Conservation (phyloP, 352 stramenopile genomes). For the Phytophthora brassicae region DNA sequence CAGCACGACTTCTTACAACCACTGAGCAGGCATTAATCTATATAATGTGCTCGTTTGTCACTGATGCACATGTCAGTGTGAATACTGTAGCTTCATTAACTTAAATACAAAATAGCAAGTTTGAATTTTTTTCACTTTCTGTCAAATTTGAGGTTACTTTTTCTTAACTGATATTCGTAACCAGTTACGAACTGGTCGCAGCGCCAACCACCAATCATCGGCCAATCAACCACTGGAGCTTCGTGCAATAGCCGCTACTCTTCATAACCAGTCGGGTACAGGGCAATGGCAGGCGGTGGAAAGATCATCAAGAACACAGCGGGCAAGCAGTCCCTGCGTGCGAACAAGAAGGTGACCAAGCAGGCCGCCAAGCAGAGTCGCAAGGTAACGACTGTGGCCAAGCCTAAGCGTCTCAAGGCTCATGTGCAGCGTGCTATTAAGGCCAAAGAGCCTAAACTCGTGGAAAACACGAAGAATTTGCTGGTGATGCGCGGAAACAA, state of each 20-base stretch:
- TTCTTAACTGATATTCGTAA: constrained; percentile 13
- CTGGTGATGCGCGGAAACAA: constrained; percentile 91
- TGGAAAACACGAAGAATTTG: constrained; percentile 91
- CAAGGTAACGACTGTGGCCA: constrained; percentile 68
- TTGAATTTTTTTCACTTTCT: no score
- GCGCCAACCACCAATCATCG: constrained; percentile 48
- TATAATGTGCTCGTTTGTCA: no score
- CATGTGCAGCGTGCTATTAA: constrained; percentile 83
- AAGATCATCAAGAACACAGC: constrained; percentile 73
- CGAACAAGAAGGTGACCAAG: constrained; percentile 70
- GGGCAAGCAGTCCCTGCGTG: constrained; percentile 66
- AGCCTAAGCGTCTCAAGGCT: constrained; percentile 82
- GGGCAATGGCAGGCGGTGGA: constrained; percentile 56
- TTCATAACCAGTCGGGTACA: constrained; percentile 22
- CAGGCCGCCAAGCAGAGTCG: constrained; percentile 67
- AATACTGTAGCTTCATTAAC: no score
- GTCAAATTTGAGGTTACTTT: neutral
- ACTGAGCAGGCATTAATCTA: no score
- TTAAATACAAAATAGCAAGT: no score
- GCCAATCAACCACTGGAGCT: constrained; percentile 25
- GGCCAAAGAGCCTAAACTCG: constrained; percentile 89
- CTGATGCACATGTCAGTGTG: no score
- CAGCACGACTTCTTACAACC: no score
- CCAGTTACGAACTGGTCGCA: constrained; percentile 9
- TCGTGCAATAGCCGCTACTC: neutral